Evolutionary conservation across 495 filamentous ascomycete genomes (phyloP).

Genomic region (Xylaria nigripes): DNA sequence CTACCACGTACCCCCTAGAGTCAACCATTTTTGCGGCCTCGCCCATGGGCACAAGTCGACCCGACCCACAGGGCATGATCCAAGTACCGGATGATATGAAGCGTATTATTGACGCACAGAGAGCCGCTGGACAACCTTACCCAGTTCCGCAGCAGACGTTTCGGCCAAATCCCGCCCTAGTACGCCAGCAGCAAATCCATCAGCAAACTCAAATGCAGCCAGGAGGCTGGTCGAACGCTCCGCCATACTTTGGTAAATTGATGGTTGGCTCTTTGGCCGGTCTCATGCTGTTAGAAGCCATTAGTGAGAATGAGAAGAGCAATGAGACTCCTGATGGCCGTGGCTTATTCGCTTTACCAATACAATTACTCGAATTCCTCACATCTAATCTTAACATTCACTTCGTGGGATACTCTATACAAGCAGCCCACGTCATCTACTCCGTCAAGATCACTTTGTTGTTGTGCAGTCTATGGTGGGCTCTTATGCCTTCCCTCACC

Average conservation of each 20-base stretch:
- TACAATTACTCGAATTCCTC: slow-evolving; percentile 42
- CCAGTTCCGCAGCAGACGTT: slow-evolving; percentile 35
- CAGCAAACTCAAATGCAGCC: slow-evolving; percentile 37
- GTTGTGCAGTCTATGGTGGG: slow-evolving; percentile 58
- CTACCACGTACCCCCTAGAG: slow-evolving; percentile 41
- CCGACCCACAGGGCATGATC: slow-evolving; percentile 59
- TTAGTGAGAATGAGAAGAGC: slow-evolving; percentile 50
- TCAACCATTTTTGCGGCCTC: slow-evolving; percentile 28
- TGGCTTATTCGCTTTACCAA: slow-evolving; percentile 62
- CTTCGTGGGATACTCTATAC: slow-evolving; percentile 40
- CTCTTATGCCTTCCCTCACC: slow-evolving; percentile 60
- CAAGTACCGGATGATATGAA: slow-evolving; percentile 70
- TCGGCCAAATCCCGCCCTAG: slow-evolving; percentile 25
- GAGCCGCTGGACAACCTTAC: slow-evolving; percentile 37
- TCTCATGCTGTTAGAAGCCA: slow-evolving; percentile 79
- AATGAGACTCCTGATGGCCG: slow-evolving; percentile 53
- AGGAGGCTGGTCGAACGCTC: slow-evolving; percentile 33
- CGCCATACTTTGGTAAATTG: slow-evolving; percentile 56
- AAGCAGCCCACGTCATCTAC: slow-evolving; percentile 31
- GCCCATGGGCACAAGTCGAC: slow-evolving; percentile 21
- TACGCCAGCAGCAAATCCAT: slow-evolving; percentile 41
- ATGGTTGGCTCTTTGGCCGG: slow-evolving; percentile 90
- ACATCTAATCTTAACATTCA: slow-evolving; percentile 34
- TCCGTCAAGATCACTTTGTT: slow-evolving; percentile 55
- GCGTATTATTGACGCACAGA: slow-evolving; percentile 50